A percentile compares a stretch with the other conserved stretches of the same genome.
phyloP scores from a whole-genome alignment of 768 basidiomycete genomes.

The Trametes cingulata region DNA sequence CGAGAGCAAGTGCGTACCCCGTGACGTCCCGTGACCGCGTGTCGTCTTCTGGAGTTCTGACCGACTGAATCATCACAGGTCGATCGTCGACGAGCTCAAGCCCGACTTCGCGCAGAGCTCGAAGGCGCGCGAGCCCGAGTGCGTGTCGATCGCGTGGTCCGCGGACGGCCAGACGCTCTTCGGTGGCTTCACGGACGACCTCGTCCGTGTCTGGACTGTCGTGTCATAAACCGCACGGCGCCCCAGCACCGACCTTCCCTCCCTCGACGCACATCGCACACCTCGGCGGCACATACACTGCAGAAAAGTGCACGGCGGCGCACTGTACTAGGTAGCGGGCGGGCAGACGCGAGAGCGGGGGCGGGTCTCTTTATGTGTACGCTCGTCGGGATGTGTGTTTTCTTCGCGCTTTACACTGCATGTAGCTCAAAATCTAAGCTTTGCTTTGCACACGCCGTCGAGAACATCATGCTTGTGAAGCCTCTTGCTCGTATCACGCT shows the following conservation, averaged over 20 bases:
- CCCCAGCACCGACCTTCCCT: neutral
- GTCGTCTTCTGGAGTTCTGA: neutral
- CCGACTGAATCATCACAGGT: slow-evolving; percentile 50
- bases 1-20: slow-evolving; percentile 87
- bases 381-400: slow-evolving; percentile 22
- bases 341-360: slow-evolving; percentile 7
- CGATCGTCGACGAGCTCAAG: slow-evolving; percentile 98
- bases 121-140: slow-evolving; percentile 81
- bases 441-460: slow-evolving; percentile 20
- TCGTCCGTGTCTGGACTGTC: slow-evolving; percentile 91
- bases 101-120: slow-evolving; percentile 84
- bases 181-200: slow-evolving; percentile 95
- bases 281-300: slow-evolving; percentile 7
- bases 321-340: slow-evolving; percentile 22
- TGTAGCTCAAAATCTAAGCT: slow-evolving; percentile 28
- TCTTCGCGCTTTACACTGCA: slow-evolving; percentile 22
- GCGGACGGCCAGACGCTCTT: slow-evolving; percentile 97
- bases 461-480: neutral
- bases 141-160: slow-evolving; percentile 97
- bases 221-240: slow-evolving; percentile 39
- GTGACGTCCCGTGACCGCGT: slow-evolving; percentile 1
- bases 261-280: slow-evolving; percentile 10
- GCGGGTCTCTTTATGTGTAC: slow-evolving; percentile 18
- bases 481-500: neutral
- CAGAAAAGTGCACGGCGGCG: slow-evolving; percentile 23